phyloP scores from a whole-genome alignment of 345 rosid species.

The Turritis glabra region DNA sequence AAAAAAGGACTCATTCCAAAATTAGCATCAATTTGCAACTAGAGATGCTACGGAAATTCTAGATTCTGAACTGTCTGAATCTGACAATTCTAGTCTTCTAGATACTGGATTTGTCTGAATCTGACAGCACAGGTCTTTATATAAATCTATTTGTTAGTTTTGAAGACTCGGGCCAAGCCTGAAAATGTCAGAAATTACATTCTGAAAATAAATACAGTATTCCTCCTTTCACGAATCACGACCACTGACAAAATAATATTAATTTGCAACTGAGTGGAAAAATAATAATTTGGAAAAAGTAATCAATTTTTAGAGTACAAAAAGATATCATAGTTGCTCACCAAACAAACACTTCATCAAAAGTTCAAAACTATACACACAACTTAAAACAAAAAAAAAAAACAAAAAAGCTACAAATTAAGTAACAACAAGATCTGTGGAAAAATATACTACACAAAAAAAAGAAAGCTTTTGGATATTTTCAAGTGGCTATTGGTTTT shows the following conservation, averaged over 20 bases:
- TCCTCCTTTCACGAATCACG: conserved; percentile 8
- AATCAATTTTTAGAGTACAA: conserved; percentile 1
- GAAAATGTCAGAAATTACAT: neutral
- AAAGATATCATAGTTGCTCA: neutral
- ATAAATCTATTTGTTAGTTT: neutral
- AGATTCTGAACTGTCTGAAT: conserved; percentile 13
- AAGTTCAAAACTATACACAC: conserved; percentile 32
- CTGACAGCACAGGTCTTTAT: neutral
- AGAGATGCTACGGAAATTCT: neutral
- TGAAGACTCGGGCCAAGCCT: conserved; percentile 5
- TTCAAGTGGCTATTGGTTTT: conserved; percentile 54
- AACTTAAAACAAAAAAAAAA: neutral
- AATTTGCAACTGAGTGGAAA: neutral
- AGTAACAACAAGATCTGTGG: neutral
- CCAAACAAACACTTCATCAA: conserved; percentile 21
- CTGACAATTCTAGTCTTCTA: neutral
- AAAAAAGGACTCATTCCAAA: neutral
- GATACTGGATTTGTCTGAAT: neutral
- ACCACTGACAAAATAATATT: conserved; percentile 11
- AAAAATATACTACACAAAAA: neutral
- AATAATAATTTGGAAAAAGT: no score
- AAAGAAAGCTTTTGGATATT: neutral
- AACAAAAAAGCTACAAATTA: neutral
- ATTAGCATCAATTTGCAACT: neutral
- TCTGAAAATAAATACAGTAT: neutral